Evolutionary conservation across 352 stramenopile species (phyloP).

Genomic region (Albugo laibachii): DNA sequence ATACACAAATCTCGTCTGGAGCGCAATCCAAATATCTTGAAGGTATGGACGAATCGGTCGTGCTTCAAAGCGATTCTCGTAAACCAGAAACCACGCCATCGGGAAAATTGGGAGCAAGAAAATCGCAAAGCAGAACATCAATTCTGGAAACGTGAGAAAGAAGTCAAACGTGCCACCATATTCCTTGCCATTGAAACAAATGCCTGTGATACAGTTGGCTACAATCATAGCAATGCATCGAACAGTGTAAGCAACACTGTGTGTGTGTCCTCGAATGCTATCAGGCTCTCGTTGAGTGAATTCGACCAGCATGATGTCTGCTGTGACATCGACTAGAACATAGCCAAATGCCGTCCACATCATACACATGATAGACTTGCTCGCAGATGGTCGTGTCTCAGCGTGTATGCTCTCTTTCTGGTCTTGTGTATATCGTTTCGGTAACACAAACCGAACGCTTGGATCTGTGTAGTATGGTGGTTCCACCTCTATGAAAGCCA

Average conservation of each 20-base stretch:
- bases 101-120: slow-evolving; percentile 9
- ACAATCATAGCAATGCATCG: slow-evolving; percentile 18
- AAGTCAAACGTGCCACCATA: slow-evolving; percentile 26
- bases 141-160: slow-evolving; percentile 14
- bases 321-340: slow-evolving; percentile 21
- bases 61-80: slow-evolving; percentile 1
- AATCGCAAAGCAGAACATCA: slow-evolving; percentile 17
- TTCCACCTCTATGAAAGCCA: slow-evolving; percentile 17
- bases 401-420: slow-evolving; percentile 7
- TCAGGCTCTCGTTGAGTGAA: slow-evolving; percentile 25
- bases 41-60: slow-evolving; percentile 11
- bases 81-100: neutral
- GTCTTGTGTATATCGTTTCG: slow-evolving; percentile 7
- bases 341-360: slow-evolving; percentile 25
- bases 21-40: slow-evolving; percentile 10
- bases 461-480: slow-evolving; percentile 13
- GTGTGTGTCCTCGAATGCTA: slow-evolving; percentile 18
- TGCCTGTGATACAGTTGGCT: slow-evolving; percentile 16
- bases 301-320: slow-evolving; percentile 32
- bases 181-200: slow-evolving; percentile 19
- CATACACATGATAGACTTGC: slow-evolving; percentile 23
- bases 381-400: slow-evolving; percentile 10
- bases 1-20: slow-evolving; percentile 24
- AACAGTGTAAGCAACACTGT: slow-evolving; percentile 26
- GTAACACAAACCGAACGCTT: slow-evolving; percentile 4